Base-by-base conservation (phyloP, 2,329 filamentous ascomycete species). In the Decorospora gaudefroyi region DNA sequence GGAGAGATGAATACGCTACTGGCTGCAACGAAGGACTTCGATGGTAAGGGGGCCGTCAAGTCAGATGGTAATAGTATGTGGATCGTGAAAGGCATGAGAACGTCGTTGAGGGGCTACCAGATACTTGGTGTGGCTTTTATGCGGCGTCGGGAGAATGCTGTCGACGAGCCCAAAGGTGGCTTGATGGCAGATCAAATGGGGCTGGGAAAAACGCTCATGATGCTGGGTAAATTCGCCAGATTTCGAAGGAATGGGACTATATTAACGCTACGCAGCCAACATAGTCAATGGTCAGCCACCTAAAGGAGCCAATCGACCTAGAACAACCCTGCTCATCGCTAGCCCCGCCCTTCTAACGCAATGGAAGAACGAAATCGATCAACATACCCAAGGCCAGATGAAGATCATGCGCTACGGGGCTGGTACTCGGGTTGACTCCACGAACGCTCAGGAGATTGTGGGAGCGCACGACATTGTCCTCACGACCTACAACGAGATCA, bases 121-220 rank as follows among this genome's bases (percentile, higher is more conserved):
- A 51, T 84, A 0, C 66, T 78, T 0, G 79, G 75, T 0, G 72
- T 69, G 0, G 69, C 73, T 0, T 85, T 80, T 68, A 84, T 85
- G 81, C 55, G 78, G 0, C 55, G 64, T 3, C 71, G 77, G 3
- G 82, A 85, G 56, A 66, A 72, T 3, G 66, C 49, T 1, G 7
- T 15, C 0, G 25, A 64, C 0, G 42, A 61, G 21, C 79, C 74
- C 0, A 57, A 35, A 10, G 75, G 74, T 3, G 73, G 73, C 6
- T 61, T 75, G 22, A 57, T 74, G 28, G 71, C 71, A 0, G 72
- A 74, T 44, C 63, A 71, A 31, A 74, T 74, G 72, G 72, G 72
- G 4, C 51, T 74, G 1, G 72, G 71, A 0, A 74, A 73, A 46
- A 73, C 71, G 0, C 43, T 73, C 1, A 71, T 69, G 64, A 71